Base-by-base conservation (phyloP, 805 yeast genomes). In the Zygoascus bituminiphila region DNA sequence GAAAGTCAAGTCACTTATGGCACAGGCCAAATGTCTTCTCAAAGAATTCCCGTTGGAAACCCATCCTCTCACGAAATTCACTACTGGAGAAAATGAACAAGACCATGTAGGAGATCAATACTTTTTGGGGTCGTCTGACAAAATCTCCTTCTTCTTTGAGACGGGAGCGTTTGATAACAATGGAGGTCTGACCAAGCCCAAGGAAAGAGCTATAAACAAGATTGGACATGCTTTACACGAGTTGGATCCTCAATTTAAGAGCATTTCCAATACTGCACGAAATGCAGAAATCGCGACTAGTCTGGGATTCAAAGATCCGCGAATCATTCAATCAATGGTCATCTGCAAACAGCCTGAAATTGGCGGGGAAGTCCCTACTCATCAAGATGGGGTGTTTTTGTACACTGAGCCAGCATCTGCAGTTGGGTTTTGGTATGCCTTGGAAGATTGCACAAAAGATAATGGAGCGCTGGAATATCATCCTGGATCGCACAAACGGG, bases 391-490 rank as follows among this genome's bases (percentile, higher is more conserved):
- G 2, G 78, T 79, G 2, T 85, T 85, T 55, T 68, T 85, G 22
- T 84, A 71, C 62, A 84, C 93, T 0, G 68, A 77, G 15, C 94
- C 94, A 2, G 80, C 75, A 45, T 67, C 78, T 2, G 87, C 88
- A 0, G 62, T 84, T 36, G 94, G 94, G 2, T 85, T 82, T 60
- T 84, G 94, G 94, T 77, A 79, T 59, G 89, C 93, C 0, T 64
- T 84, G 53, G 88, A 85, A 56, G 84, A 82, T 56, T 84, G 93
- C 61, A 79, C 82, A 1, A 49, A 61, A 1, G 66, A 64, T 4
- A 84, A 84, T 62, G 93, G 94, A 0, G 83, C 91, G 50, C 66
- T 84, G 17, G 74, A 79, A 50, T 83, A 73, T 57, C 70, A 76
- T 14, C 88, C 89, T 0, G 91, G 89, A 0, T 76, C 86, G 2